These are phyloP conservation scores for Tolypocladium pustulatum DNA, from an alignment of 2,329 filamentous ascomycete species.

Conservation along the genomic window DNA sequence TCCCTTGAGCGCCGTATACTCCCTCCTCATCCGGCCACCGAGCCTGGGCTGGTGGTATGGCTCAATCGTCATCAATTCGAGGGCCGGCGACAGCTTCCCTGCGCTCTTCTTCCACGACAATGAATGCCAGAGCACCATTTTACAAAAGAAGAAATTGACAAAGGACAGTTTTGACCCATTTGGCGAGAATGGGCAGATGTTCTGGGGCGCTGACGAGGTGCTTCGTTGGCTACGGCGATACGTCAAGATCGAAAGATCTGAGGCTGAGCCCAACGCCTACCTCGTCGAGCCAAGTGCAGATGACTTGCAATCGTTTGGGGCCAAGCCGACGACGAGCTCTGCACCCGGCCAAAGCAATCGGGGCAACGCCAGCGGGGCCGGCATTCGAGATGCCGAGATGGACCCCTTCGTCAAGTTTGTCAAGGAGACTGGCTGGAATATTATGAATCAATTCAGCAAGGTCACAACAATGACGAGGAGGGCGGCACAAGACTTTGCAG, in stretches of 20 bases:
- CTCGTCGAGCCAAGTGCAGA: constrained; percentile 79
- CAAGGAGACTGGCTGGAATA: constrained; percentile 92
- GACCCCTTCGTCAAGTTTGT: constrained; percentile 88
- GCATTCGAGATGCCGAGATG: constrained; percentile 60
- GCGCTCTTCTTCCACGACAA: constrained; percentile 96
- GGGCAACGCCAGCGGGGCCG: constrained; percentile 23
- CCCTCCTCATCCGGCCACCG: constrained; percentile 78
- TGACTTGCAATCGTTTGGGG: constrained; percentile 72
- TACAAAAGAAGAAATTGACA: constrained; percentile 81
- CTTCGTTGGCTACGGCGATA: constrained; percentile 83
- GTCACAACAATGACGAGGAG: constrained; percentile 92
- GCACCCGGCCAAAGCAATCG: constrained; percentile 12
- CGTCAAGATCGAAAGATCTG: constrained; percentile 70
- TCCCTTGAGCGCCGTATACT: constrained; percentile 83
- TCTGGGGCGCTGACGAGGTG: constrained; percentile 97
- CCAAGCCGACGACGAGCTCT: constrained; percentile 39
- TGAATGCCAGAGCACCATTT: constrained; percentile 89
- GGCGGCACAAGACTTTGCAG: constrained; percentile 83
- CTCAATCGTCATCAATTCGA: constrained; percentile 84
- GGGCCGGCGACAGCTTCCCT: constrained; percentile 85
- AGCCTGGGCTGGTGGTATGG: constrained; percentile 98
- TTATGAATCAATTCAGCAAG: constrained; percentile 93
- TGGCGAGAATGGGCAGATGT: constrained; percentile 73
- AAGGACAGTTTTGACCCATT: constrained; percentile 86
- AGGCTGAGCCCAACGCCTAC: constrained; percentile 82